Conservation (phyloP, 768 basidiomycete genomes). For the Suillus subaureus region DNA sequence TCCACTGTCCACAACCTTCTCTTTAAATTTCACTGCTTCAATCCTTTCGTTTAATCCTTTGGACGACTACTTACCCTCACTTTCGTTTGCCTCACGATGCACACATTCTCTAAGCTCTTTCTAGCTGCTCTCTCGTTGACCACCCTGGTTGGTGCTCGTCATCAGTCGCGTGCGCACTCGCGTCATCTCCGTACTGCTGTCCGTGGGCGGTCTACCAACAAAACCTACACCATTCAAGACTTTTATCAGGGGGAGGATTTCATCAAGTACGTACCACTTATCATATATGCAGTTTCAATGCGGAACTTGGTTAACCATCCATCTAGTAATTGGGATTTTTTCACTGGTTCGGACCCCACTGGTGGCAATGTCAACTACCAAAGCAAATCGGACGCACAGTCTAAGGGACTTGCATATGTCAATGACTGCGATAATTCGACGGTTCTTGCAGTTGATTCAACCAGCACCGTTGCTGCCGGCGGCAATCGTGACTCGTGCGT, state of each 20-base stretch:
- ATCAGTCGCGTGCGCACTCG: conserved; percentile 23
- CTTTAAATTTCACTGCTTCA: conserved; percentile 1
- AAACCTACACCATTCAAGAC: conserved; percentile 40
- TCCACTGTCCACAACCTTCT: not conserved
- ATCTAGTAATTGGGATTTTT: conserved; percentile 71
- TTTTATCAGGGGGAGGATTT: conserved; percentile 56
- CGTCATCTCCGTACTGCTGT: conserved; percentile 32
- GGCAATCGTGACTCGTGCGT: conserved; percentile 57
- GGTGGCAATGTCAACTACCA: conserved; percentile 68
- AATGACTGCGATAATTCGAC: conserved; percentile 54
- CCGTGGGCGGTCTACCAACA: conserved; percentile 19
- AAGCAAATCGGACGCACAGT: conserved; percentile 45
- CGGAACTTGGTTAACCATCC: conserved; percentile 5
- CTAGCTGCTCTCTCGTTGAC: conserved; percentile 34
- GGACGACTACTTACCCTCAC: not conserved
- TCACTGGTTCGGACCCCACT: conserved; percentile 65
- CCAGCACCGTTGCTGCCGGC: conserved; percentile 47
- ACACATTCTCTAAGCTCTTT: conserved; percentile 34
- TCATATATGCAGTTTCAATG: not conserved
- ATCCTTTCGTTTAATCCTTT: conserved; percentile 1
- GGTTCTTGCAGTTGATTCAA: conserved; percentile 65
- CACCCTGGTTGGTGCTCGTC: conserved; percentile 41
- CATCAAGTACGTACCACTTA: conserved; percentile 48
- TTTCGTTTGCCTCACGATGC: conserved; percentile 26
- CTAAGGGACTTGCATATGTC: conserved; percentile 61